Evolutionary conservation across 768 basidiomycete genomes (phyloP).

Genomic region (Termitomyces sp.): DNA sequence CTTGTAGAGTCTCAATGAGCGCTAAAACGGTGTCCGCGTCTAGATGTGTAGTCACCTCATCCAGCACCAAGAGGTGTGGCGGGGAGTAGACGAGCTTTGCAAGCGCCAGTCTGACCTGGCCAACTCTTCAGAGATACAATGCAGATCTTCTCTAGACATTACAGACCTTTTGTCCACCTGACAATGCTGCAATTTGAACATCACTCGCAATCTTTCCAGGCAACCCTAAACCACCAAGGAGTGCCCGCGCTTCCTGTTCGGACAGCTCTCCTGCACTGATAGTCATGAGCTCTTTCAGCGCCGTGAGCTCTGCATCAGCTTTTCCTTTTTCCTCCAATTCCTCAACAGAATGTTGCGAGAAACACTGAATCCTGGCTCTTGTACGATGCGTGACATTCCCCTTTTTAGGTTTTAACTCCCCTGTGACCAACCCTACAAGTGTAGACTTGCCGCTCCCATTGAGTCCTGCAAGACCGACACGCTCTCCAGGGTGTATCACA

Average conservation of each 20-base stretch:
- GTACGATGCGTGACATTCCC: constrained; percentile 52
- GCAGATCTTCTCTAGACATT: not conserved
- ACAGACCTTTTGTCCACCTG: constrained; percentile 49
- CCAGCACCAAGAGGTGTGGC: constrained; percentile 49
- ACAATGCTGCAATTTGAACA: constrained; percentile 35
- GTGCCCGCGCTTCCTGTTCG: constrained; percentile 34
- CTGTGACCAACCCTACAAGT: constrained; percentile 22
- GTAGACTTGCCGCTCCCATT: constrained; percentile 45
- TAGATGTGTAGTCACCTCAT: constrained; percentile 68
- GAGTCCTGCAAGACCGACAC: constrained; percentile 20
- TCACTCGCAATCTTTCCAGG: constrained; percentile 35
- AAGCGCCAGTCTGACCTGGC: constrained; percentile 53
- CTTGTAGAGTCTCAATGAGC: constrained; percentile 43
- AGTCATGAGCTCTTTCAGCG: constrained; percentile 15
- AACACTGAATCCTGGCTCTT: constrained; percentile 50
- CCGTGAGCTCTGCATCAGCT: constrained; percentile 11
- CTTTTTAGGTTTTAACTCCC: constrained; percentile 28
- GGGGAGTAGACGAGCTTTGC: constrained; percentile 46
- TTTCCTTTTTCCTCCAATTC: constrained; percentile 29
- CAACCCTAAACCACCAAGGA: constrained; percentile 38
- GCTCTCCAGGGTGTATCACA: constrained; percentile 20
- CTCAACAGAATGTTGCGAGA: constrained; percentile 59
- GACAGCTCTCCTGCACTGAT: constrained; percentile 16
- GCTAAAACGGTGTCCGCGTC: constrained; percentile 56
- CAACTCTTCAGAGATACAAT: not conserved